Conservation (phyloP, 2,329 filamentous ascomycete genomes). For the Aspergillus floridensis region DNA sequence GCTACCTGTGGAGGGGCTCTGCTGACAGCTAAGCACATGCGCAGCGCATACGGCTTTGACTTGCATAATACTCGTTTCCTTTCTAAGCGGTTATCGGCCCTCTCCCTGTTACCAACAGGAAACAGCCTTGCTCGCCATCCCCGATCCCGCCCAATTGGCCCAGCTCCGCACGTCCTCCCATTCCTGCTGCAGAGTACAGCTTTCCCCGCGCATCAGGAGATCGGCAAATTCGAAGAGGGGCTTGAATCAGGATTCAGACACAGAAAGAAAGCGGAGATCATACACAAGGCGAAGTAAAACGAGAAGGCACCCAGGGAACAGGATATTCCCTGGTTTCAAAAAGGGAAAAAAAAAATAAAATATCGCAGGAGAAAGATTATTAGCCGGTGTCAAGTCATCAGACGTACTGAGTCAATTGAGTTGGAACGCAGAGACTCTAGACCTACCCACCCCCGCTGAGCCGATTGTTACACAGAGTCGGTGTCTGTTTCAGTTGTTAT, state of each 20-base stretch:
- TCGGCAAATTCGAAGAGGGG: conserved; percentile 30
- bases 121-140: conserved; percentile 14
- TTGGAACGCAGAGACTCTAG: conserved; percentile 12
- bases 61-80: conserved; percentile 20
- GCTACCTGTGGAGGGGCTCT: conserved; percentile 23
- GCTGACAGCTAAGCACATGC: conserved; percentile 28
- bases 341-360: conserved; percentile 9
- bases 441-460: conserved; percentile 8
- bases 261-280: conserved; percentile 16
- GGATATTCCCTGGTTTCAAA: conserved; percentile 16
- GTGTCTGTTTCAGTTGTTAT: conserved; percentile 23
- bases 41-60: conserved; percentile 25
- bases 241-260: conserved; percentile 21
- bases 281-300: conserved; percentile 21
- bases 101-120: conserved; percentile 2
- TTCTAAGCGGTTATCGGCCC: conserved; percentile 14
- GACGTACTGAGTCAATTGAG: conserved; percentile 11
- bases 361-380: neutral
- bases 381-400: conserved; percentile 13
- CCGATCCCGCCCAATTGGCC: conserved; percentile 30
- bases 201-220: conserved; percentile 36
- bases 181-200: conserved; percentile 31
- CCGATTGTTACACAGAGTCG: conserved; percentile 22
- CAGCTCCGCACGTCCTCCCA: conserved; percentile 26
- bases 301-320: conserved; percentile 11